A percentile compares a stretch with the other conserved stretches of the same genome.
phyloP scores from a whole-genome alignment of 495 filamentous ascomycete genomes.

The Evansstolkia leycettana region DNA sequence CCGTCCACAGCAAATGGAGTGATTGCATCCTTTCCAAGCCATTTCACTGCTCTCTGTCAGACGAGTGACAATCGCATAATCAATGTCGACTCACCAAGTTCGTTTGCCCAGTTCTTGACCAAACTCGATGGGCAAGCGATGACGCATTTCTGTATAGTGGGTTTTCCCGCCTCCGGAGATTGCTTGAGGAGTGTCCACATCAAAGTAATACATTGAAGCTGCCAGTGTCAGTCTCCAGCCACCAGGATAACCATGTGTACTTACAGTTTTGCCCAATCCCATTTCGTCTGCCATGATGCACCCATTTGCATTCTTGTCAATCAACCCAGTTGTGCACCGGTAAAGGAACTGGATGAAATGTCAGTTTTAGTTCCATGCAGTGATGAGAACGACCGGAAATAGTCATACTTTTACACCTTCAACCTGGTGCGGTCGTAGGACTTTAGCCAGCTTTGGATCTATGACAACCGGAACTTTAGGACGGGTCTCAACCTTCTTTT shows the following conservation, averaged over 20 bases:
- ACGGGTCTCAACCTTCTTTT: slow-evolving; percentile 68
- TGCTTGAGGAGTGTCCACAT: slow-evolving; percentile 98
- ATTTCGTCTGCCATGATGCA: slow-evolving; percentile 99
- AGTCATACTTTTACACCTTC: slow-evolving; percentile 74
- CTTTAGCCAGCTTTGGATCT: slow-evolving; percentile 81
- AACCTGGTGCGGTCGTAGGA: slow-evolving; percentile 91
- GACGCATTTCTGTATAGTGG: slow-evolving; percentile 92
- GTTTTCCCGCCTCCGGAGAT: slow-evolving; percentile 83
- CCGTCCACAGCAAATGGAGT: slow-evolving; percentile 95
- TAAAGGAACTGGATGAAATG: slow-evolving; percentile 61
- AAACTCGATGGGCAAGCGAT: slow-evolving; percentile 97
- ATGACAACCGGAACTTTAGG: slow-evolving; percentile 95
- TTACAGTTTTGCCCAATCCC: slow-evolving; percentile 90
- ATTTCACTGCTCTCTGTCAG: slow-evolving; percentile 52
- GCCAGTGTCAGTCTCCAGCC: slow-evolving; percentile 21
- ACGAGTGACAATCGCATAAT: background rate
- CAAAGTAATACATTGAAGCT: slow-evolving; percentile 63
- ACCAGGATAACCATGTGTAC: background rate
- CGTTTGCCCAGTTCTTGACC: slow-evolving; percentile 96
- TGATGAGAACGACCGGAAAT: background rate
- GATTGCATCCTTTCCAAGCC: slow-evolving; percentile 85
- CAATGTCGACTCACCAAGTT: slow-evolving; percentile 37
- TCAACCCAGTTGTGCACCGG: slow-evolving; percentile 79
- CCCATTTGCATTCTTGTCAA: slow-evolving; percentile 87
- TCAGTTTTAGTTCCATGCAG: slow-evolving; percentile 5